These are phyloP conservation scores for Schizochytrium sp. DNA, from an alignment of 108 stramenopile species.

Conservation along the genomic window DNA sequence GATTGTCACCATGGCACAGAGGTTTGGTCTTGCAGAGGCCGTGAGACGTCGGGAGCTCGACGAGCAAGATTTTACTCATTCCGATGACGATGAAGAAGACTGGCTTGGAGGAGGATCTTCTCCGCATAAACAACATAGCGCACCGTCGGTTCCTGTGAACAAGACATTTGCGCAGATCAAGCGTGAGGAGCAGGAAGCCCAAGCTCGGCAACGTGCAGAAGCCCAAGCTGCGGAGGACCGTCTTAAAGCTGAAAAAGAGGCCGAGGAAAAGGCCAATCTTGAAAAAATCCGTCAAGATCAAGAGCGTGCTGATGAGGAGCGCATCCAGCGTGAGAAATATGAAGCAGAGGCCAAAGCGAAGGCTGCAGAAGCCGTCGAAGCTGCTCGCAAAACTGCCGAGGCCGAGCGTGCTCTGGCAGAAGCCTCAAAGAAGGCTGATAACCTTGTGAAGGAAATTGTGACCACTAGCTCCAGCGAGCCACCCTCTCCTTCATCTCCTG, in stretches of 20 bases:
- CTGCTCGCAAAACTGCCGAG: neutral
- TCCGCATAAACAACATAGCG: neutral
- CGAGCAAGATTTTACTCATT: constrained; percentile 11
- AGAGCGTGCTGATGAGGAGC: neutral
- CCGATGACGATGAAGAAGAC: constrained; percentile 3
- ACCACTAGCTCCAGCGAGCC: neutral
- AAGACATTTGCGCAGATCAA: neutral
- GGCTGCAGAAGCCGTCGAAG: neutral
- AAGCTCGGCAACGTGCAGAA: neutral
- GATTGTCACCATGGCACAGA: neutral
- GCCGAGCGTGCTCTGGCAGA: too few species aligned
- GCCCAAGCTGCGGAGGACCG: neutral
- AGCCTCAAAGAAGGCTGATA: too few species aligned
- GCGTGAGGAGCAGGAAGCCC: neutral
- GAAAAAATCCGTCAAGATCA: neutral
- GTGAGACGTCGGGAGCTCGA: constrained; percentile 42
- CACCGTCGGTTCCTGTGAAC: neutral
- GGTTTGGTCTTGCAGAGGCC: constrained; percentile 49
- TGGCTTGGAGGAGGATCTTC: constrained; percentile 15
- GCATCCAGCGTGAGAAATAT: neutral
- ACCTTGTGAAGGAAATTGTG: neutral
- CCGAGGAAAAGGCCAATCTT: neutral
- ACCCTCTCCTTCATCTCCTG: neutral
- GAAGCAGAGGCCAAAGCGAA: constrained; percentile 2
- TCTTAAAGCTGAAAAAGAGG: neutral